These are phyloP conservation scores for Thymus quinquecostatus DNA, from an alignment of 257 asterid genomes.

Conservation along the genomic window DNA sequence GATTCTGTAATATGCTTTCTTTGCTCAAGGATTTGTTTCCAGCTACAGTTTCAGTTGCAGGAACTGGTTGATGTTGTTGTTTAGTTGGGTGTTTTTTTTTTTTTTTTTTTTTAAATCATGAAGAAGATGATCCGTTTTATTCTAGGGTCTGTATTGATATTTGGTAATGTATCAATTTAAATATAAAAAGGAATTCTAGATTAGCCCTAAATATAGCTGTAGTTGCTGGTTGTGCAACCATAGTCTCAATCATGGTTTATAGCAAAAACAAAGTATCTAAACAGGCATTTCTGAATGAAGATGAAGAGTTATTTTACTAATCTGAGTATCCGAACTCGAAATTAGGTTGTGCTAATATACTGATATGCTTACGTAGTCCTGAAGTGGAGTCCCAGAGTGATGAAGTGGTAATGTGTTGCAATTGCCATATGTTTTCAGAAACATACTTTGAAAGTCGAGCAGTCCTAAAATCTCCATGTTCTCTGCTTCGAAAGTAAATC, in stretches of 20 bases:
- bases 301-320: background rate
- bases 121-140: background rate
- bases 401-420: background rate
- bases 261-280: background rate
- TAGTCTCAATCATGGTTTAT: background rate
- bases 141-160: background rate
- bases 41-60: background rate
- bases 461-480: background rate
- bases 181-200: background rate
- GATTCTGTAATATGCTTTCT: slow-evolving; percentile 9
- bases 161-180: slow-evolving; percentile 7
- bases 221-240: background rate
- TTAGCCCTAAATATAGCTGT: background rate
- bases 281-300: background rate
- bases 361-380: background rate
- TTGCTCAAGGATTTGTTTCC: background rate
- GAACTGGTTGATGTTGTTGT: no score
- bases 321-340: background rate
- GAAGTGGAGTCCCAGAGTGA: background rate
- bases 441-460: background rate
- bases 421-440: background rate
- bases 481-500: slow-evolving; percentile 4
- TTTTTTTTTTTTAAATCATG: background rate
- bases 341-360: background rate
- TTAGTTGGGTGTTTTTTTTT: background rate